Evolutionary conservation across 2,329 filamentous ascomycete genomes (phyloP), one percentile per base, ranked within the genome.

Genomic region (Penicillium nordicum): DNA sequence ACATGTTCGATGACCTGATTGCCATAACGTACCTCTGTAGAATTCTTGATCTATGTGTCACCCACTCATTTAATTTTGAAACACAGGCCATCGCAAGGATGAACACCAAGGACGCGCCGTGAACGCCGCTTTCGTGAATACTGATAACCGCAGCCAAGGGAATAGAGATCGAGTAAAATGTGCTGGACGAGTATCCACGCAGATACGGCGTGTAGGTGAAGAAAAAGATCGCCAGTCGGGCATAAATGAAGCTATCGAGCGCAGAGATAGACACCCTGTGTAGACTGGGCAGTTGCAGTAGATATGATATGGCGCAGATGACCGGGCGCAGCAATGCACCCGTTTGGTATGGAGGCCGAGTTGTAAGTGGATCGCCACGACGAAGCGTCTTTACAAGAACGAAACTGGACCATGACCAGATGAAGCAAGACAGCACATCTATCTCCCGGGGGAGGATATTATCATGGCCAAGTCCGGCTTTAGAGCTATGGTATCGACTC

Each of bases 221-320:
- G 32, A 50, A 50, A 32, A 50, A 55, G 14, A 55, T 55, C 3
- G 12, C 46, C 23, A 55, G 11, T 23, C 53, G 40, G 5, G 53
- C 53, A n/a, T 45, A 55, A 12, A 55, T 3, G 18, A 55, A 55
- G n/a, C 47, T 41, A 10, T 55, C 53, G 2, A 55, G 25, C 5
- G 46, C 40, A 16, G 10, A 18, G 1, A 55, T 50, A 6, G 53
- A 55, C 6, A 55, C 32, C 21, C 4, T 45, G 23, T 55, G 40
- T n/a, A 55, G 34, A 11, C 11, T 30, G 9, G 53, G 34, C 11
- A 46, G 8, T 9, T 9, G 5, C 4, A 30, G 23, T 4, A 50
- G 5, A n/a, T 55, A 51, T 2, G 53, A 46, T 16, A 18, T 10
- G 2, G 50, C 4, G 9, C 34, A 38, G 16, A 50, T 27, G 1